These are phyloP conservation scores for Sistotremastrum suecicum DNA, from an alignment of 768 basidiomycete genomes.

Conservation along the genomic window DNA sequence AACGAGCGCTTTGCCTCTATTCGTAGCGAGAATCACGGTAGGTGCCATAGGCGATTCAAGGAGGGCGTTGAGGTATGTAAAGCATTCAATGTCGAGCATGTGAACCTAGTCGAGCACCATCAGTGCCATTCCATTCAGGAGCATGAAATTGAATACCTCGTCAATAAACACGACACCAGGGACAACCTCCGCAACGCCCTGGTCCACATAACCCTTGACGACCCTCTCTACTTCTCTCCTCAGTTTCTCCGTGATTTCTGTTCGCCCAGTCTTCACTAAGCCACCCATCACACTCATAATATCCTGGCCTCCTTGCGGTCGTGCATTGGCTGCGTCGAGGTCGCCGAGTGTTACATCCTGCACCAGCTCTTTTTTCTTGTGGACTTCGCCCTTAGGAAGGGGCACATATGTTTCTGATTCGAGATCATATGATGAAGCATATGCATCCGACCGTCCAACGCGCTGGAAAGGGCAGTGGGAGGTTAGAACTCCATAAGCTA, in stretches of 20 bases:
- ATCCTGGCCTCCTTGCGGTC: conserved; percentile 93
- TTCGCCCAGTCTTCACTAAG: conserved; percentile 83
- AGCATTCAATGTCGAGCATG: conserved; percentile 99
- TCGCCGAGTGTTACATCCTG: conserved; percentile 94
- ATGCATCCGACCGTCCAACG: conserved; percentile 93
- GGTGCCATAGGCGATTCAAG: conserved; percentile 96
- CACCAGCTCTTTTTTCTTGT: conserved; percentile 90
- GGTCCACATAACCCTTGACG: conserved; percentile 93
- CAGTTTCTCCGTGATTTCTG: conserved; percentile 95
- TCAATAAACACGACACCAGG: conserved; percentile 98
- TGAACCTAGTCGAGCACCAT: conserved; percentile 52
- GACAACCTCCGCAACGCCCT: conserved; percentile 94
- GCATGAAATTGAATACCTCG: conserved; percentile 44
- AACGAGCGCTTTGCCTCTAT: conserved; percentile 84
- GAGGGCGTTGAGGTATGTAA: conserved; percentile 93
- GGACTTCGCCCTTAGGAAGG: conserved; percentile 90
- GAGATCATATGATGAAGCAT: conserved; percentile 93
- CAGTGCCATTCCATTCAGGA: background rate
- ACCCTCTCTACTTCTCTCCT: conserved; percentile 94
- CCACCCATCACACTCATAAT: conserved; percentile 95
- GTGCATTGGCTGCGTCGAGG: conserved; percentile 90
- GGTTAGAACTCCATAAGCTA: background rate
- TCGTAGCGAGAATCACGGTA: conserved; percentile 93
- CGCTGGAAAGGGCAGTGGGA: conserved; percentile 34
- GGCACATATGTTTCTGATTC: conserved; percentile 99